Base-by-base conservation (phyloP, 345 rosid species). In the Euphorbia peplus region DNA sequence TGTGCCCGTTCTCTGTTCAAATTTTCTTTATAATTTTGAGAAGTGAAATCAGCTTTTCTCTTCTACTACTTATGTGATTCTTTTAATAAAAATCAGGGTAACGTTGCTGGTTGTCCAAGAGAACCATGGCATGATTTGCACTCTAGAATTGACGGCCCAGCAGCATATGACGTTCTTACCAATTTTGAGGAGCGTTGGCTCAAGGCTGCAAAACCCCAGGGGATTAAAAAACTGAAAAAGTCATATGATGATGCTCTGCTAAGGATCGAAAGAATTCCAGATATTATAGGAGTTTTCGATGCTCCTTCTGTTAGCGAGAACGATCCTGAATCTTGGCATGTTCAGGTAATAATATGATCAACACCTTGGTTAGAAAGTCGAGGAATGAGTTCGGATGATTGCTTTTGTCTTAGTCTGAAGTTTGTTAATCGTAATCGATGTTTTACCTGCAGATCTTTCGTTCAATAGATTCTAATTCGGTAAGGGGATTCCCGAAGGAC, bases 111-210 rank as follows among this genome's bases (percentile, higher is more conserved):
- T 55, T 85, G 92, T 64, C 96, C 96, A 58, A 82, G 98, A 80
- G 97, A 91, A 74, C 91, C 97, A 26, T 93, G 98, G 98, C 98
- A 93, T 82, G 98, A 93, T 83, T 70, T 93, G 84, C 98, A 93
- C 84, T 53, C 86, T 68, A 88, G 60, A 83, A 89, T 93, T 75
- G 96, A 91, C 83, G 97, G 97, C 63, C 97, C 98, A 61, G 98
- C 97, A 53, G 98, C 98, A 10, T 93, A 93, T 71, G 98, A 93
- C 70, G 91, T 93, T 57, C 80, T 93, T 63, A 79, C 85, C n/a
- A 93, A 89, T 82, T 93, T 93, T 75, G 91, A 91, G 84, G 96
- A 91, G 75, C 92, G 98, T 18, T 93, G 98, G 98, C 18, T 68
- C 12, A 93, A 86, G 82, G 91, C 95, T 76, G 70, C 96, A 13